phyloP scores from a whole-genome alignment of 2,329 filamentous ascomycete genomes.

The Colletotrichum truncatum region DNA sequence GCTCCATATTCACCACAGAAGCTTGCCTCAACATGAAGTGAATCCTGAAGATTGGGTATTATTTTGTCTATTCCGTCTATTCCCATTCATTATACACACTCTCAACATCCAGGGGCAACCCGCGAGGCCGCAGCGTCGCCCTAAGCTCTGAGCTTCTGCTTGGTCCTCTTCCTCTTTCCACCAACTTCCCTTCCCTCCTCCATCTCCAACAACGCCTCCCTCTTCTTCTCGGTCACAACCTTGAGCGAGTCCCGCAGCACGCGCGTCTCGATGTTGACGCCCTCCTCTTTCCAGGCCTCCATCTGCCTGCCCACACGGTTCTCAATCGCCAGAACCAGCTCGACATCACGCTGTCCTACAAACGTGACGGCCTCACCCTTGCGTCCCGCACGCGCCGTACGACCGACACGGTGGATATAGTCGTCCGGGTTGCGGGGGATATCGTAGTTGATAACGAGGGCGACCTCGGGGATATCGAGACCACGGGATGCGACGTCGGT shows the following conservation, averaged over 20 bases:
- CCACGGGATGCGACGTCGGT: constrained; percentile 95
- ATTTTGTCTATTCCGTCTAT: constrained; percentile 11
- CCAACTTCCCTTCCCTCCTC: constrained; percentile 92
- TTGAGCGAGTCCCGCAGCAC: constrained; percentile 88
- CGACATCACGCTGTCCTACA: constrained; percentile 92
- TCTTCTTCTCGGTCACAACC: constrained; percentile 93
- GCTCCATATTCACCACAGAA: too few relatives aligned
- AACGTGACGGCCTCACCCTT: constrained; percentile 85
- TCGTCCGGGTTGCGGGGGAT: constrained; percentile 96
- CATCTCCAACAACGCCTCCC: constrained; percentile 88
- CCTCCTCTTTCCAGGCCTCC: constrained; percentile 87
- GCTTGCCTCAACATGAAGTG: not conserved
- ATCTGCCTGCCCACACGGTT: constrained; percentile 81
- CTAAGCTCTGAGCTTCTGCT: constrained; percentile 58
- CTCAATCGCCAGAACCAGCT: constrained; percentile 91
- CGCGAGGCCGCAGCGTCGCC: too few relatives aligned
- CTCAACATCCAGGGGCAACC: not conserved
- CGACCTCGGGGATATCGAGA: constrained; percentile 93
- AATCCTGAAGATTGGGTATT: constrained; percentile 24
- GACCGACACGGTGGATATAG: constrained; percentile 95
- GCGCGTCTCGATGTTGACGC: constrained; percentile 91
- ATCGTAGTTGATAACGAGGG: constrained; percentile 93
- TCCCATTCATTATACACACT: not conserved
- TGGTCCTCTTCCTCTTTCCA: constrained; percentile 78
- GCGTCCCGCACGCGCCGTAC: constrained; percentile 91